These are phyloP conservation scores for Eutrema heterophyllum DNA, from an alignment of 345 rosid genomes.

Conservation along the genomic window DNA sequence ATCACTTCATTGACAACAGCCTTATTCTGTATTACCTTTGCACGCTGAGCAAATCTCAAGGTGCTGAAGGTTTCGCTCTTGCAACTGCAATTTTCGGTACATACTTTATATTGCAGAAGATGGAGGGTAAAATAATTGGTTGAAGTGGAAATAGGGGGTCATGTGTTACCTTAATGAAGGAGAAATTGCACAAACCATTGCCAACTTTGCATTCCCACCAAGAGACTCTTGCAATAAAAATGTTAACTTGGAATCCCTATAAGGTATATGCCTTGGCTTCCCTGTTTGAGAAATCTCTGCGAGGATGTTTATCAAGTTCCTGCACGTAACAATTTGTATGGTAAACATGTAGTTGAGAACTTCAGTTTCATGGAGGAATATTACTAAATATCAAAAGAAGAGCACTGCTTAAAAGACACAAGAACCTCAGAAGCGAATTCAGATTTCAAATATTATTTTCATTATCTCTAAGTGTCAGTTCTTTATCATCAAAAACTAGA, in stretches of 20 bases:
- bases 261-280: constrained; percentile 91
- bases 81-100: constrained; percentile 45
- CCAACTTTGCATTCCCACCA: constrained; percentile 93
- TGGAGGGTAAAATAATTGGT: not conserved
- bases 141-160: not conserved
- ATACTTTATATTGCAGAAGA: not conserved
- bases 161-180: constrained; percentile 62
- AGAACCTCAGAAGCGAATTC: not conserved
- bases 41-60: constrained; percentile 80
- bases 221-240: constrained; percentile 89
- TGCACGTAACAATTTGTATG: constrained; percentile 28
- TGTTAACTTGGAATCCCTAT: constrained; percentile 87
- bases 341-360: not conserved
- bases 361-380: not conserved
- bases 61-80: constrained; percentile 84
- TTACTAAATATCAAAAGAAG: not conserved
- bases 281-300: constrained; percentile 87
- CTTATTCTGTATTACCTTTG: constrained; percentile 78
- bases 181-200: constrained; percentile 84
- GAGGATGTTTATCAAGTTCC: constrained; percentile 88
- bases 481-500: not conserved
- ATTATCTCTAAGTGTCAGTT: not conserved
- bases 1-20: constrained; percentile 84
- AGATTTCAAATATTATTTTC: not conserved
- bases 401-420: not conserved